These are phyloP conservation scores for Lippia alba DNA, from an alignment of 305 asterid species.

Conservation along the genomic window DNA sequence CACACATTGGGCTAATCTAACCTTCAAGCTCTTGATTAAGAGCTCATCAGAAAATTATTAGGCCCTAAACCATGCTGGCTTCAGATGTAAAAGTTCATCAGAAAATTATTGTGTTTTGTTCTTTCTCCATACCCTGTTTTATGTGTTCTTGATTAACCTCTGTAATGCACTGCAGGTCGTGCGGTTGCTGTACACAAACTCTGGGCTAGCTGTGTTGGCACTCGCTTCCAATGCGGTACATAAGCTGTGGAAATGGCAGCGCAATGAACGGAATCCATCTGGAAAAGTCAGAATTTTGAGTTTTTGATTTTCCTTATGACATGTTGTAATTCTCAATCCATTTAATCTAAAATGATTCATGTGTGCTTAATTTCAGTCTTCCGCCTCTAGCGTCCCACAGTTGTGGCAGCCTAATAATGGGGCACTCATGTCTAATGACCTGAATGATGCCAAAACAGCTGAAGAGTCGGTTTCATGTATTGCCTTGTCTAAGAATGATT, in stretches of 20 bases:
- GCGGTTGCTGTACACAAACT: conserved; percentile 82
- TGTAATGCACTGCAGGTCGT: conserved; percentile 56
- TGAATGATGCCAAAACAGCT: conserved; percentile 66
- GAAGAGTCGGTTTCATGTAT: conserved; percentile 92
- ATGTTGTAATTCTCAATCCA: conserved; percentile 1
- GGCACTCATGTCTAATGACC: conserved; percentile 90
- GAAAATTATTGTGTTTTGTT: neutral
- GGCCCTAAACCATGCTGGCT: no score
- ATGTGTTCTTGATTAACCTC: conserved; percentile 18
- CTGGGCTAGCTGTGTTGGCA: conserved; percentile 85
- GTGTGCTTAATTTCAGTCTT: conserved; percentile 59
- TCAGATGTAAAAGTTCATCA: neutral
- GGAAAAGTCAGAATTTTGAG: conserved; percentile 66
- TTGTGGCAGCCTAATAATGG: conserved; percentile 93
- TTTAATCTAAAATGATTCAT: conserved; percentile 31
- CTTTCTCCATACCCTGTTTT: no score
- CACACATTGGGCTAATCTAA: no score
- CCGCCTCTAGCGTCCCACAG: conserved; percentile 82
- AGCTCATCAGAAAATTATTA: no score
- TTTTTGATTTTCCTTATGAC: conserved; percentile 14
- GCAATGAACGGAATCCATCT: conserved; percentile 86
- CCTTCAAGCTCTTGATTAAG: no score
- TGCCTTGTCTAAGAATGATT: conserved; percentile 95
- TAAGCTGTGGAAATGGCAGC: conserved; percentile 98
- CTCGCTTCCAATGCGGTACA: conserved; percentile 85